Percentiles rank a stretch among this genome's conserved stretches.
phyloP scores from a whole-genome alignment of 768 basidiomycete genomes.

The Collybia mongolica region DNA sequence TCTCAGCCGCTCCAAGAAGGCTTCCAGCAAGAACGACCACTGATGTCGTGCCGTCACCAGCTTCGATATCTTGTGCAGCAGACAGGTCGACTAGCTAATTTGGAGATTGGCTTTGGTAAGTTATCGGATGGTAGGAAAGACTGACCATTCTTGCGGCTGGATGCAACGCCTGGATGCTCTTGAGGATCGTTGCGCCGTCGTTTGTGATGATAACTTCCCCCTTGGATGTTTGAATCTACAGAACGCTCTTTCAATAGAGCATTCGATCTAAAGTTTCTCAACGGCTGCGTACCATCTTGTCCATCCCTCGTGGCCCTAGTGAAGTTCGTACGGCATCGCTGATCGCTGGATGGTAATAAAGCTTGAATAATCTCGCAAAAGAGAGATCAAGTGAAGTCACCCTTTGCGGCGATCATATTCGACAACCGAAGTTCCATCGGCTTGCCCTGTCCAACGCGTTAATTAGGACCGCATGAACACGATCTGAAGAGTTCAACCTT shows the following conservation, averaged over 20 bases:
- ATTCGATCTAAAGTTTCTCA: conserved; percentile 7
- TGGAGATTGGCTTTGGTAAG: conserved; percentile 8
- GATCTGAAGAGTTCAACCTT: conserved; percentile 47
- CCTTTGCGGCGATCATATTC: conserved; percentile 98
- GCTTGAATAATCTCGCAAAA: conserved; percentile 4
- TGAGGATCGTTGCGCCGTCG: conserved; percentile 97
- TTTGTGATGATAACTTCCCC: conserved; percentile 98
- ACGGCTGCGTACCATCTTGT: conserved; percentile 82
- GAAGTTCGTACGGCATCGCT: conserved; percentile 97
- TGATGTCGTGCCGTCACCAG: conserved; percentile 96
- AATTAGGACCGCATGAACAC: conserved; percentile 10
- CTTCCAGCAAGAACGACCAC: conserved; percentile 97
- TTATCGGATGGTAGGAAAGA: conserved; percentile 8
- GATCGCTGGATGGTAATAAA: conserved; percentile 60
- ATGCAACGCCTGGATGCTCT: conserved; percentile 93
- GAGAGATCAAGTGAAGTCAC: conserved; percentile 34
- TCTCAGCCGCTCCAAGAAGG: conserved; percentile 92
- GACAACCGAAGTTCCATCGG: conserved; percentile 97
- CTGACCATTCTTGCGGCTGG: conserved; percentile 97
- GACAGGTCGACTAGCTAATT: conserved; percentile 93
- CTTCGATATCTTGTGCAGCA: conserved; percentile 96
- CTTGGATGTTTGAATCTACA: conserved; percentile 91
- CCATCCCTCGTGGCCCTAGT: conserved; percentile 96
- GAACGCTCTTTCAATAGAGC: conserved; percentile 2
- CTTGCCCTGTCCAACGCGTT: conserved; percentile 69